Evolutionary conservation across 176 grass and related monocot genomes (phyloP).

Genomic region (sorghum (Sorghum bicolor)): Sorghum_bicolor_NCBIv3 NC_012873.2:51433501-51434000

Average conservation of each 20-base stretch:
- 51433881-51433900: conserved; percentile 51
- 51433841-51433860: background rate
- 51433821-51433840: background rate
- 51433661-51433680: conserved; percentile 58
- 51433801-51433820: conserved; percentile 19
- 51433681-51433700: conserved; percentile 66
- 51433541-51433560: conserved; percentile 33
- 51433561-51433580: conserved; percentile 84
- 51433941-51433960: conserved; percentile 78
- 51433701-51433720: conserved; percentile 68
- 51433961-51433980: conserved; percentile 57
- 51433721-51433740: conserved; percentile 60
- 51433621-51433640: conserved; percentile 81
- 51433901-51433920: conserved; percentile 43
- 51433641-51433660: conserved; percentile 69
- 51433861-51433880: background rate
- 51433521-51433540: conserved; percentile 27
- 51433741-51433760: conserved; percentile 83
- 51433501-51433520: background rate
- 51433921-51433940: conserved; percentile 71
- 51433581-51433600: conserved; percentile 65
- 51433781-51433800: conserved; percentile 68
- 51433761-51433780: conserved; percentile 61
- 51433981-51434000: conserved; percentile 70
- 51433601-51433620: conserved; percentile 79